Evolutionary conservation across 345 rosid genomes (phyloP).

Genomic region (Triadica sebifera): DNA sequence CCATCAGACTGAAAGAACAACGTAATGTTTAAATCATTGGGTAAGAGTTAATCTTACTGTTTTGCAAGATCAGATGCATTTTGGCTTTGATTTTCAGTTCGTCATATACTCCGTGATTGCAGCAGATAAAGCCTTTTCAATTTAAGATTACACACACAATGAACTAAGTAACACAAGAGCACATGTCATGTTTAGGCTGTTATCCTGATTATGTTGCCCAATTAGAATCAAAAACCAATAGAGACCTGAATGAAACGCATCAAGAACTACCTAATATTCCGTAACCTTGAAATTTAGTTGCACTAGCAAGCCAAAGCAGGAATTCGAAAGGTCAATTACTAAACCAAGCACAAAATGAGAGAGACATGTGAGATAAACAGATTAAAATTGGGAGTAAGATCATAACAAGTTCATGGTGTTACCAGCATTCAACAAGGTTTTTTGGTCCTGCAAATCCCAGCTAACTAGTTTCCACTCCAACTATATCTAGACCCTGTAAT

Average conservation of each 20-base stretch:
- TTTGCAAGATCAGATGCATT: too few species aligned
- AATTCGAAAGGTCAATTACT: not conserved
- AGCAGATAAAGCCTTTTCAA: too few species aligned
- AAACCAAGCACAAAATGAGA: not conserved
- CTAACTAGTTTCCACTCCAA: constrained; percentile 47
- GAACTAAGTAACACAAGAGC: too few species aligned
- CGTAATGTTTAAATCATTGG: too few species aligned
- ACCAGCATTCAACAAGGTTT: constrained; percentile 25
- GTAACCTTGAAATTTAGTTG: not conserved
- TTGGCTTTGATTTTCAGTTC: too few species aligned
- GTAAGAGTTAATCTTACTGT: too few species aligned
- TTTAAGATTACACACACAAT: too few species aligned
- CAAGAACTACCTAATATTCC: not conserved
- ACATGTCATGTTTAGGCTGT: too few species aligned
- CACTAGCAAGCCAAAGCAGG: not conserved
- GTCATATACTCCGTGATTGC: too few species aligned
- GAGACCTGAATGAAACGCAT: not conserved
- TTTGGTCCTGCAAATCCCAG: constrained; percentile 50
- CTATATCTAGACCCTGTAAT: constrained; percentile 57
- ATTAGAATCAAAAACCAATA: too few species aligned
- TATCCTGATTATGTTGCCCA: too few species aligned
- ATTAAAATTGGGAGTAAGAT: not conserved
- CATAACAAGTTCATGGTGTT: not conserved
- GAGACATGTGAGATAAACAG: not conserved
- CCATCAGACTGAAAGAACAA: too few species aligned